Evolutionary conservation across 2,329 filamentous ascomycete species (phyloP).

Genomic region (Monilinia polystroma): DNA sequence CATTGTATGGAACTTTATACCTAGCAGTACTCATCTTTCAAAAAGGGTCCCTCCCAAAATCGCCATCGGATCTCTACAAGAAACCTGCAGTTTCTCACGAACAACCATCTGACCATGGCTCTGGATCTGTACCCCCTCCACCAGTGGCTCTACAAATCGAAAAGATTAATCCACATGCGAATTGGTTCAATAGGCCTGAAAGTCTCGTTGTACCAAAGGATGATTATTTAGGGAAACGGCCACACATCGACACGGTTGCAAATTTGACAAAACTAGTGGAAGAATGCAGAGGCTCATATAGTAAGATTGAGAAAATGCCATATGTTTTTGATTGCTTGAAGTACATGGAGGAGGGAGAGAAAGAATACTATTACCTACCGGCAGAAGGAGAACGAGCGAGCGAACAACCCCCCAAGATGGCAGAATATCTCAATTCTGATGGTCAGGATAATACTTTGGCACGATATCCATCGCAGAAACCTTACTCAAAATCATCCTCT

Average conservation of each 20-base stretch:
- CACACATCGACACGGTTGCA: conserved; percentile 53
- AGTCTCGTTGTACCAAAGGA: conserved; percentile 51
- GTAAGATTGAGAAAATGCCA: conserved; percentile 54
- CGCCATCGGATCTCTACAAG: conserved; percentile 36
- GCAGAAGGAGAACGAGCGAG: conserved; percentile 37
- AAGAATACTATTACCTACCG: conserved; percentile 52
- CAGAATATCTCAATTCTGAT: conserved; percentile 42
- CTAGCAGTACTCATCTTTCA: conserved; percentile 34
- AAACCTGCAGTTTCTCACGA: conserved; percentile 25
- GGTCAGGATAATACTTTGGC: conserved; percentile 39
- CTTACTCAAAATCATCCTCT: conserved; percentile 44
- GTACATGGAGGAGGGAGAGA: conserved; percentile 49
- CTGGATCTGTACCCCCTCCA: conserved; percentile 24
- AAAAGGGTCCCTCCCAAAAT: conserved; percentile 34
- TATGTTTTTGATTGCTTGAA: conserved; percentile 53
- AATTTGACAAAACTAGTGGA: conserved; percentile 53
- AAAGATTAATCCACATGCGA: conserved; percentile 52
- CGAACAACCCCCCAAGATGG: conserved; percentile 37
- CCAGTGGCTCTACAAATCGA: conserved; percentile 38
- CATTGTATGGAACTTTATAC: conserved; percentile 36
- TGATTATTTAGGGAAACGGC: conserved; percentile 51
- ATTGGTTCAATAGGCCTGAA: conserved; percentile 54
- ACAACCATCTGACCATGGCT: conserved; percentile 26
- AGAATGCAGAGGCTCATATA: conserved; percentile 52
- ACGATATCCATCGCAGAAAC: conserved; percentile 39